Conservation (phyloP, 1,284 basidiomycete species). For the Apiotrichum siamense region DNA sequence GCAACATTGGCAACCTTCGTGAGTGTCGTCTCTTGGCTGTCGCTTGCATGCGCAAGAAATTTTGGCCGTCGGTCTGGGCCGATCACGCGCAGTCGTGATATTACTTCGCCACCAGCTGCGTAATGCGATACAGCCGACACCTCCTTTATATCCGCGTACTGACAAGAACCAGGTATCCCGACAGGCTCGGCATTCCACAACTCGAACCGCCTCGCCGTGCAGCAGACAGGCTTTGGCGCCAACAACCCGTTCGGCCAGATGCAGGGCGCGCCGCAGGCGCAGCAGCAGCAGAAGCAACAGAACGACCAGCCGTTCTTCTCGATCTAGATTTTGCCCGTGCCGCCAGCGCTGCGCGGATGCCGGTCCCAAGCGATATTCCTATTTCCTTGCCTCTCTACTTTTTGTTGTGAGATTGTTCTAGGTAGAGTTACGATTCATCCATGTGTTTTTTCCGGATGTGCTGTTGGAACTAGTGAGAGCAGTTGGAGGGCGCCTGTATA, state of each 20-base stretch:
- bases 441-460: not conserved
- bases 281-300: slow-evolving; percentile 32
- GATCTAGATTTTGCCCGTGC: slow-evolving; percentile 52
- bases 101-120: not conserved
- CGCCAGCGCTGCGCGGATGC: not conserved
- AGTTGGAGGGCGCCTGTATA: too few relatives aligned
- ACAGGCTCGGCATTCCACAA: slow-evolving; percentile 52
- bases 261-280: slow-evolving; percentile 48
- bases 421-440: slow-evolving; percentile 3
- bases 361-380: not conserved
- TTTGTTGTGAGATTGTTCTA: not conserved
- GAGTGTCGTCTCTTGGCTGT: too few relatives aligned
- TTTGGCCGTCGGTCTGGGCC: not conserved
- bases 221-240: slow-evolving; percentile 54
- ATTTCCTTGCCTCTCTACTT: not conserved
- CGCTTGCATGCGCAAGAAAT: not conserved
- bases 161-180: slow-evolving; percentile 55
- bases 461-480: not conserved
- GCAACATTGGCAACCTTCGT: slow-evolving; percentile 73
- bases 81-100: not conserved
- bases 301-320: slow-evolving; percentile 79
- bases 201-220: slow-evolving; percentile 55
- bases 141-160: not conserved
- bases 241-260: slow-evolving; percentile 66
- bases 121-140: not conserved